Evolutionary conservation across 176 grass and related monocot genomes (phyloP).

Genomic region (Aegilops longissima): DNA sequence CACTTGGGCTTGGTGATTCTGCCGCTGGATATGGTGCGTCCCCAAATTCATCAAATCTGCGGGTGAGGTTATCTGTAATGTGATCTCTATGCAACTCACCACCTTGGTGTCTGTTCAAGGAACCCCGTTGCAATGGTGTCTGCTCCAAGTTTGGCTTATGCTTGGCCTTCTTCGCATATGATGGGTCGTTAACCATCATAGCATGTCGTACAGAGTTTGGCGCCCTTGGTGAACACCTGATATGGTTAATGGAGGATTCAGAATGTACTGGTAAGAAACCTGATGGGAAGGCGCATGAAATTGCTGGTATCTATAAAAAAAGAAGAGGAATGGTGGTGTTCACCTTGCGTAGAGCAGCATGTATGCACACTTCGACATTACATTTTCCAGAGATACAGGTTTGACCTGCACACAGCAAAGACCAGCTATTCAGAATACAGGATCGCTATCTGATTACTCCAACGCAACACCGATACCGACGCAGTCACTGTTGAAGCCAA

Average conservation of each 20-base stretch:
- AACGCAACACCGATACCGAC: not conserved
- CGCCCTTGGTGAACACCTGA: slow-evolving; percentile 84
- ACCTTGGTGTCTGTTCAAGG: slow-evolving; percentile 23
- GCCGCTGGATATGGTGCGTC: slow-evolving; percentile 27
- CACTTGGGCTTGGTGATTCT: slow-evolving; percentile 70
- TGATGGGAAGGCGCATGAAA: not conserved
- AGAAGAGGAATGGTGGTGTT: not conserved
- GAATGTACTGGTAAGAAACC: slow-evolving; percentile 8
- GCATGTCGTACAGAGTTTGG: slow-evolving; percentile 66
- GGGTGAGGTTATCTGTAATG: slow-evolving; percentile 5
- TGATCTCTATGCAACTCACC: slow-evolving; percentile 13
- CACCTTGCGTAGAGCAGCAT: slow-evolving; percentile 97
- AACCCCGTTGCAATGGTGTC: slow-evolving; percentile 11
- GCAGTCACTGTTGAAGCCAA: not conserved
- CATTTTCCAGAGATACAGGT: slow-evolving; percentile 57
- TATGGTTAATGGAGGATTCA: slow-evolving; percentile 27
- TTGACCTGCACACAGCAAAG: slow-evolving; percentile 62
- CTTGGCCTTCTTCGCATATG: slow-evolving; percentile 36
- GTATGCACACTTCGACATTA: slow-evolving; percentile 85
- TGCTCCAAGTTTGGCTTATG: slow-evolving; percentile 17
- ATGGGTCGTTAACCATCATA: slow-evolving; percentile 40
- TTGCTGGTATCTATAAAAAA: not conserved
- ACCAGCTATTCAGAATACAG: slow-evolving; percentile 25
- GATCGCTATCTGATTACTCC: not conserved
- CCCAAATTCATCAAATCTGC: slow-evolving; percentile 25